Evolutionary conservation across 208 protist genomes (phyloP).

Genomic region (Trypanosoma avium): DNA sequence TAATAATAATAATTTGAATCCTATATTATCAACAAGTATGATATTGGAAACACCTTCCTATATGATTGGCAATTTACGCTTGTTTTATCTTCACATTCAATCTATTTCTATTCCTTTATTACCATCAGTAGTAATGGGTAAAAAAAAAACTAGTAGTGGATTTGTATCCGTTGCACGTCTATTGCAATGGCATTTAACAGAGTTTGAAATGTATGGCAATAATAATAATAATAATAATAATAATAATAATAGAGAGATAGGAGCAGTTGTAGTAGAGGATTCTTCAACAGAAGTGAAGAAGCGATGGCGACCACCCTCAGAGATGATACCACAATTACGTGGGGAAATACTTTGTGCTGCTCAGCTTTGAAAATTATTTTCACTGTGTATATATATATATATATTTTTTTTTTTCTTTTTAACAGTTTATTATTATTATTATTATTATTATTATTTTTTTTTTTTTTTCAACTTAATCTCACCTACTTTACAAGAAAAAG

Average conservation of each 20-base stretch:
- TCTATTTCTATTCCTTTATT: neutral
- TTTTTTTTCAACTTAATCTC: conserved; percentile 1
- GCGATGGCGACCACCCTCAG: neutral
- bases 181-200: conserved; percentile 11
- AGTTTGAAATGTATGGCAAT: no score
- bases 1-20: neutral
- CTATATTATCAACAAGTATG: no score
- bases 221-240: no score
- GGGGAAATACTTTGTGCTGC: conserved; percentile 23
- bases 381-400: no score
- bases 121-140: neutral
- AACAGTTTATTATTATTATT: conserved; percentile 12
- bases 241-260: neutral
- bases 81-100: conserved; percentile 26
- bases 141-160: neutral
- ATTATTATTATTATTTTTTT: conserved; percentile 10
- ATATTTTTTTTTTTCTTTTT: neutral
- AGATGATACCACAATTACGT: neutral
- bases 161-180: conserved; percentile 10
- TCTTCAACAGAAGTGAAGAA: neutral
- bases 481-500: neutral
- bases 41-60: neutral
- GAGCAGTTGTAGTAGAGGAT: neutral
- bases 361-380: conserved; percentile 23
- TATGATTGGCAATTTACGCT: conserved; percentile 14